These are phyloP conservation scores for Sporisorium scitamineum DNA, from an alignment of 1,284 basidiomycete species.

Conservation along the genomic window DNA sequence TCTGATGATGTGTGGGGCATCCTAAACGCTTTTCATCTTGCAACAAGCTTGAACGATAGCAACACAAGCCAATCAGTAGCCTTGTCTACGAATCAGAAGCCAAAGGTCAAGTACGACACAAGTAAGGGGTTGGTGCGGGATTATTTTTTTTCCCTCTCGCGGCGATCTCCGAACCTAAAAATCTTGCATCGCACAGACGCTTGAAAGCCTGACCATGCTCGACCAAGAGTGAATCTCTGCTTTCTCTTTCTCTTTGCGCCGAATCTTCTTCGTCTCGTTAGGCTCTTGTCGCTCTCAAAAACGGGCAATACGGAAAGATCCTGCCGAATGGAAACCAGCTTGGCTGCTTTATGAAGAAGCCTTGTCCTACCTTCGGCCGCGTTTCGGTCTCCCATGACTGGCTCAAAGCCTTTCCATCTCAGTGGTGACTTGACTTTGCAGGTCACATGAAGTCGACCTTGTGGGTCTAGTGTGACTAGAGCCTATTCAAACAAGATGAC, in stretches of 20 bases:
- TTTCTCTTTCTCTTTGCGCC: background rate
- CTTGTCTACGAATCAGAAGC: background rate
- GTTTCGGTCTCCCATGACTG: background rate
- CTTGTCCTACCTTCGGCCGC: background rate
- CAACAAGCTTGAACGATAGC: background rate
- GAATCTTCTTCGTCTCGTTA: too few relatives aligned
- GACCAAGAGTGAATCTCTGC: background rate
- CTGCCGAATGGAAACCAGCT: background rate
- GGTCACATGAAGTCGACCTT: too few relatives aligned
- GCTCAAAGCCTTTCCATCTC: background rate
- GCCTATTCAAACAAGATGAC: background rate
- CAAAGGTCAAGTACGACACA: too few relatives aligned
- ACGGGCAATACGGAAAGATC: background rate
- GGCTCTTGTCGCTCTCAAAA: background rate
- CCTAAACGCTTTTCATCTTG: background rate
- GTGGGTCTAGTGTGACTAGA: too few relatives aligned
- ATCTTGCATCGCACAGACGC: background rate
- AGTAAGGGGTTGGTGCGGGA: conserved; percentile 5
- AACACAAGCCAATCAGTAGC: conserved; percentile 4
- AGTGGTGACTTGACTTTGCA: background rate
- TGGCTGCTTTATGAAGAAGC: background rate
- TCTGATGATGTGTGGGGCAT: conserved; percentile 7
- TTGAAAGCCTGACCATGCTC: background rate
- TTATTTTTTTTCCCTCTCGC: background rate
- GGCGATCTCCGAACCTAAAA: conserved; percentile 6